Base-by-base conservation (phyloP, 352 stramenopile species). In the Pythium grandisporangium region DNA sequence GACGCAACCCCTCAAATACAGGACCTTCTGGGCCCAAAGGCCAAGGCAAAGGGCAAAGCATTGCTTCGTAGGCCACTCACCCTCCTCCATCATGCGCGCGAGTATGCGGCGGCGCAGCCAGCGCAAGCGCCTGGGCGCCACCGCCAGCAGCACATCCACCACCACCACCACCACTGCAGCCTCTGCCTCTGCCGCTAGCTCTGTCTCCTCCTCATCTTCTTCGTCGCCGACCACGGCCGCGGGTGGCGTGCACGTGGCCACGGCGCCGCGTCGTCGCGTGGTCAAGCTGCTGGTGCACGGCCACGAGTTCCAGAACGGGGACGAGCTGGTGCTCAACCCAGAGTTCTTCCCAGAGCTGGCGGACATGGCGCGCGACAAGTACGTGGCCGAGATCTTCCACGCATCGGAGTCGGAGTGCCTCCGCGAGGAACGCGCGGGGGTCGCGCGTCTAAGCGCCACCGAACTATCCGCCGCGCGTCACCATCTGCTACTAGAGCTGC, bases 311-410 rank as follows among this genome's bases (percentile, higher is more conserved):
- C 74, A 85, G 44, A 74, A 66, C 50, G 74, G 74, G 19, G 79
- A 86, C 35, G 76, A 90, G 51, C 68, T 93, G 21, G 69, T 89
- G 30, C 52, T 93, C 19, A 93, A 93, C 37, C 72, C 71, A 4
- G 79, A 93, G 25, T 78, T 55, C 46, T 86, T 93, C 49, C 73
- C 73, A n/a, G 61, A 82, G 38, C 69, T 89, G 14, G 65, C 70
- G 32, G 69, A 84, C 23, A 57, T 93, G 20, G 39, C 70, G 6
- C 66, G 61, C 33, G 75, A 81, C 42, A 68, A 89, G 37, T 87
- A 88, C 48, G 74, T 89, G 13, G 75, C 90, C 26, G 79, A 93
- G 39, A 66, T 93, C 21, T 90, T 85, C 49, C 75, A 89, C 36
- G 66, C 76, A 8, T 46, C 30, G n/a, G 54, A 71, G 19, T 55